Percentiles rank a stretch among this genome's conserved stretches.
These are phyloP conservation scores for Rauvolfia tetraphylla DNA, from an alignment of 257 asterid genomes.

Conservation along the genomic window DNA sequence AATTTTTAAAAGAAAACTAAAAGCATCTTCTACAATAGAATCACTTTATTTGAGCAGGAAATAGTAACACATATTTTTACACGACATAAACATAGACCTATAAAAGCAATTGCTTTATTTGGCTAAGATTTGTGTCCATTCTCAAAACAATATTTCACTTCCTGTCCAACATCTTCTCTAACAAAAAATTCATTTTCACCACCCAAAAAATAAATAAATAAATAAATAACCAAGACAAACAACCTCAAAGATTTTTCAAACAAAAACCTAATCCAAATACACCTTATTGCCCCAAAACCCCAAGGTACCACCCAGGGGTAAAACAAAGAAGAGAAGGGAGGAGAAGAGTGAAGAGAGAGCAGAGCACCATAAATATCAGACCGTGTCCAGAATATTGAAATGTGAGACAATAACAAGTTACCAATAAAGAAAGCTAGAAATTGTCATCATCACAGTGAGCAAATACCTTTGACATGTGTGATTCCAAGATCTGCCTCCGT, in stretches of 20 bases:
- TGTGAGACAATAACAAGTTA: not conserved
- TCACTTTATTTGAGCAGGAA: not conserved
- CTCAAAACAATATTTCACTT: no score
- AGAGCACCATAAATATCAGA: not conserved
- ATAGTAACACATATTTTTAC: not conserved
- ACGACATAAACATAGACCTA: not conserved
- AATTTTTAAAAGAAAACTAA: not conserved
- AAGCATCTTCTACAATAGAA: not conserved
- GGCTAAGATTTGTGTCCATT: no score
- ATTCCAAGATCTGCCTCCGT: conserved; percentile 86
- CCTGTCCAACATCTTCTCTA: no score
- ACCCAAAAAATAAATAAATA: no score
- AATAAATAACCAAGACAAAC: no score
- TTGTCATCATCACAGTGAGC: not conserved
- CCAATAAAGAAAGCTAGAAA: not conserved
- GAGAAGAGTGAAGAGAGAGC: not conserved
- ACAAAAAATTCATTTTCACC: no score
- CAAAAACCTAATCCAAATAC: no score
- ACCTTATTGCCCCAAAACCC: not conserved
- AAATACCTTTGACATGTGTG: conserved; percentile 91
- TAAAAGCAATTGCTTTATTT: no score
- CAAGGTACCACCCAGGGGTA: no score
- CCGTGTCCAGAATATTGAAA: not conserved
- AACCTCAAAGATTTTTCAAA: no score
- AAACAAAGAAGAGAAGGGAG: not conserved